Conservation (phyloP, 2,329 filamentous ascomycete genomes). For the Claviceps digitariae region DNA sequence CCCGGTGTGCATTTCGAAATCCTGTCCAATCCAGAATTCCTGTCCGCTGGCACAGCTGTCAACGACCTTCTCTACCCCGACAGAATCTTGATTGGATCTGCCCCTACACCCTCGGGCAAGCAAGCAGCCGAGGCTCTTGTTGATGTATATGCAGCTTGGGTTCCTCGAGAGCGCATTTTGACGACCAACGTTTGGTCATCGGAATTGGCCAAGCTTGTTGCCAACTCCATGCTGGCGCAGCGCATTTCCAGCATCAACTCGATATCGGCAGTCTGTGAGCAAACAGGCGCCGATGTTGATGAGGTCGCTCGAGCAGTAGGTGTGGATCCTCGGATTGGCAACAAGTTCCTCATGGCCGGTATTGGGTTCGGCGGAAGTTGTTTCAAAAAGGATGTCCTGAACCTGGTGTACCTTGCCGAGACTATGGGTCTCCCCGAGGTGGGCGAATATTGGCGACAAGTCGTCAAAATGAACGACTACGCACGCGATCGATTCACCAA, state of each 20-base stretch:
- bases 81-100: slow-evolving; percentile 61
- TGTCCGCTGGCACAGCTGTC: slow-evolving; percentile 66
- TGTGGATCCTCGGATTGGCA: slow-evolving; percentile 57
- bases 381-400: slow-evolving; percentile 70
- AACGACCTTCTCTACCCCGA: slow-evolving; percentile 57
- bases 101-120: slow-evolving; percentile 43
- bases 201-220: slow-evolving; percentile 65
- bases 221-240: slow-evolving; percentile 71
- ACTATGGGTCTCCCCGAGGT: slow-evolving; percentile 57
- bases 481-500: slow-evolving; percentile 56
- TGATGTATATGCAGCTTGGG: slow-evolving; percentile 57
- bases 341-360: slow-evolving; percentile 59
- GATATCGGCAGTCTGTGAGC: slow-evolving; percentile 67
- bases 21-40: slow-evolving; percentile 69
- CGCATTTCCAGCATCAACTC: slow-evolving; percentile 72
- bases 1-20: slow-evolving; percentile 58
- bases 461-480: slow-evolving; percentile 65
- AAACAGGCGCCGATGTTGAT: slow-evolving; percentile 60
- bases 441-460: slow-evolving; percentile 60
- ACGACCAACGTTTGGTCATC: slow-evolving; percentile 65
- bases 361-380: slow-evolving; percentile 71
- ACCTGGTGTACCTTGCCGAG: slow-evolving; percentile 60
- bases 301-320: slow-evolving; percentile 57
- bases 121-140: slow-evolving; percentile 50
- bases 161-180: slow-evolving; percentile 51